These are phyloP conservation scores for Citrullus mucosospermus DNA, from an alignment of 306 rosid species.

Conservation along the genomic window DNA sequence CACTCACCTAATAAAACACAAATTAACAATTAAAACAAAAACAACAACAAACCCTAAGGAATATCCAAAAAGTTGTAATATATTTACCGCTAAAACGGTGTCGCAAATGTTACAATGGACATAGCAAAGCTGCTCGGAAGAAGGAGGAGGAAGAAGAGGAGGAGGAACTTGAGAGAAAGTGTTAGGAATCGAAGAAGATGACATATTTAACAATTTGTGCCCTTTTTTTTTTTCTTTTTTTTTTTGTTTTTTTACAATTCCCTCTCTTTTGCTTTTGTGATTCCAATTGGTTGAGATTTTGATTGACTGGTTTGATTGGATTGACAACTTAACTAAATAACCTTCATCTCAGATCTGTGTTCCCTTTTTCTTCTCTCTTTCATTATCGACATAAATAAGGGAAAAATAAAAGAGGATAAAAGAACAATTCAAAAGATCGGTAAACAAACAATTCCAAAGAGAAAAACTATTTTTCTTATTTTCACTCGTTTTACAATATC, in stretches of 20 bases:
- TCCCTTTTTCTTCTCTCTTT: not conserved
- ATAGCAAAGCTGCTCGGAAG: conserved; percentile 93
- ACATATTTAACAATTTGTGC: conserved; percentile 21
- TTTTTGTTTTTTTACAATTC: not conserved
- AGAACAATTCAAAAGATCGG: conserved; percentile 2
- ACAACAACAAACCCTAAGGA: not conserved
- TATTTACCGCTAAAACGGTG: conserved; percentile 73
- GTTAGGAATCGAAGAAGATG: conserved; percentile 55
- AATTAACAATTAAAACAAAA: not conserved
- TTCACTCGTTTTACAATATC: not conserved
- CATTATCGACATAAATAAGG: not conserved
- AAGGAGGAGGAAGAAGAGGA: conserved; percentile 20
- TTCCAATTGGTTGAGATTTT: not conserved
- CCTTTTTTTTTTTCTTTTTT: not conserved
- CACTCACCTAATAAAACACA: conserved; percentile 55
- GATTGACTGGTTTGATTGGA: conserved; percentile 56
- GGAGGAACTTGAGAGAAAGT: conserved; percentile 26
- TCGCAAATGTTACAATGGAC: conserved; percentile 95
- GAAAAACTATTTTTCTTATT: not conserved
- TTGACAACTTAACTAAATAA: conserved; percentile 49
- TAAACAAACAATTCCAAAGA: not conserved
- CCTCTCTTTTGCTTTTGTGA: not conserved
- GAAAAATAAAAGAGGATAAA: not conserved
- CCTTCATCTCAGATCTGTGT: not conserved
- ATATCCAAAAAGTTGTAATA: too few species aligned